Percentiles rank a stretch among this genome's conserved stretches.
These are phyloP conservation scores for Leishmania amazonensis DNA, from an alignment of 208 protist species.

Conservation along the genomic window DNA sequence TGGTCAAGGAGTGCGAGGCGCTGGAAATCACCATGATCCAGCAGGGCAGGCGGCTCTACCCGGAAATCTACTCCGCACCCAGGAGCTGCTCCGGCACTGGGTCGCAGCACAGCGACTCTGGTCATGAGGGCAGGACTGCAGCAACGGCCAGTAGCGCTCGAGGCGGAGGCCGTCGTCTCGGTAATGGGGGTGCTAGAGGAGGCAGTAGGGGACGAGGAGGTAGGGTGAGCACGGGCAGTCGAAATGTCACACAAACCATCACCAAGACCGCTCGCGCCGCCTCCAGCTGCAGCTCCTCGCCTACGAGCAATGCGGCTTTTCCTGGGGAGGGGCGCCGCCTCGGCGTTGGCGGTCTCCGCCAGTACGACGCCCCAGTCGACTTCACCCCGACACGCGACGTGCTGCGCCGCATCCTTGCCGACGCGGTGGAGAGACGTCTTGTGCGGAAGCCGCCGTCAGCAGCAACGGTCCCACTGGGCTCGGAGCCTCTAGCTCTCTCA, in stretches of 20 bases:
- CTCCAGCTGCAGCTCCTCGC: neutral
- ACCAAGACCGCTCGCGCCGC: neutral
- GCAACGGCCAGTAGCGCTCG: neutral
- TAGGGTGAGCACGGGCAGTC: neutral
- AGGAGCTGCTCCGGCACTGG: neutral
- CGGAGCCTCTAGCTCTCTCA: neutral
- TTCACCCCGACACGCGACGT: slow-evolving; percentile 24
- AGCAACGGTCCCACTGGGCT: neutral
- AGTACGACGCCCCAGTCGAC: neutral
- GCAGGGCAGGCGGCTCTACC: slow-evolving; percentile 44
- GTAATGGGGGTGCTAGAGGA: neutral
- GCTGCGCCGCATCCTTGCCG: slow-evolving; percentile 19
- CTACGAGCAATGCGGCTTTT: neutral
- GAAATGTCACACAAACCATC: neutral
- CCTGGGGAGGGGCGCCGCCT: slow-evolving; percentile 23
- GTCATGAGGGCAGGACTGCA: neutral
- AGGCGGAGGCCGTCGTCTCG: neutral
- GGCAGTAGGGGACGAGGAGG: neutral
- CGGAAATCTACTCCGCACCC: slow-evolving; percentile 23
- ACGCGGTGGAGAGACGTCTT: slow-evolving; percentile 17
- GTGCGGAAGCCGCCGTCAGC: neutral
- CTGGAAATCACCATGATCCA: slow-evolving; percentile 54
- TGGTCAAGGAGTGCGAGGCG: slow-evolving; percentile 76
- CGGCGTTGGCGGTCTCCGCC: neutral
- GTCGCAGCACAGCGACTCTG: neutral